Base-by-base conservation (phyloP, 2,329 filamentous ascomycete genomes). In the Thermothelomyces thermophilus region DNA sequence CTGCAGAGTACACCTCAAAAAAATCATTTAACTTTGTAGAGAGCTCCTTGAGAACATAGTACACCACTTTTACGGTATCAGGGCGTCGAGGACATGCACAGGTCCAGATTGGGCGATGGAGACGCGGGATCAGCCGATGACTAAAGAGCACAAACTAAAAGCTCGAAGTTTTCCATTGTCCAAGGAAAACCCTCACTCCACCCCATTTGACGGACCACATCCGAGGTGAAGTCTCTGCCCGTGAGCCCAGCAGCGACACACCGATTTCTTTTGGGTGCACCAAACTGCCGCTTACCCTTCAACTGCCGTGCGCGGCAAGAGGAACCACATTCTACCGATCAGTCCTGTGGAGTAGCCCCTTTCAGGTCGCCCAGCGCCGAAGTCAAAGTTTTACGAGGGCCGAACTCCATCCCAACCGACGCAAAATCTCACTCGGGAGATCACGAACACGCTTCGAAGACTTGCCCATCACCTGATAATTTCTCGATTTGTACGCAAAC, bases 171-270 rank as follows among this genome's bases (percentile, higher is more conserved):
- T 56, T 55, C 35, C 36, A 26, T 17, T 24, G 13, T 48, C 41
- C 44, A 55, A 46, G 52, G 50, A 56, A 56, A 56, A 31, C 47
- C 54, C 50, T 52, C 54, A 46, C 28, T 35, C 16, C 16, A n/a
- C 33, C 33, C 37, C 46, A 31, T 41, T 42, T 33, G 46, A 17
- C 28, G 16, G 36, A 37, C 46, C 34, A 39, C 44, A 39, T 36
- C 35, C 33, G 24, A 30, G 44, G 14, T 42, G 31, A 24, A 26
- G 19, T 51, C 41, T 44, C 30, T 52, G 39, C 24, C 36, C 16
- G 39, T 40, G 37, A 45, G 54, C 33, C 43, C 42, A 43, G 26
- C 36, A 45, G 35, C 31, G 17, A 41, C 37, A 24, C 11, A 26
- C 5, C 26, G 34, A 17, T 13, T 40, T 14, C 20, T 35, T 26